A percentile compares a stretch with the other conserved stretches of the same genome.
These are phyloP conservation scores for Mallotus repandus DNA, from an alignment of 441 rosid species.

Conservation along the genomic window DNA sequence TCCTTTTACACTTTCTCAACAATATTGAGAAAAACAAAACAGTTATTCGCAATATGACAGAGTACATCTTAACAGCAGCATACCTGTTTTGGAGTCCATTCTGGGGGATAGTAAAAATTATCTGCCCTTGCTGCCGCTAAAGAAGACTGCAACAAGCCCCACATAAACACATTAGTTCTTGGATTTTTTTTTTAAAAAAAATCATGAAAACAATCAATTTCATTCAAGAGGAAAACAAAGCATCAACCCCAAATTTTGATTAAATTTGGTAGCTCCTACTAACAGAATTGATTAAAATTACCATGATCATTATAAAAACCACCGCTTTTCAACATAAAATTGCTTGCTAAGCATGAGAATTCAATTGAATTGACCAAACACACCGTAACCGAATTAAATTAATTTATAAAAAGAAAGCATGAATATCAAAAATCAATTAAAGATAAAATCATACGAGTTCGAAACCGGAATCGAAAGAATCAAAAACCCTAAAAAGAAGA, in stretches of 20 bases:
- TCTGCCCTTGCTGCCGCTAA: constrained; percentile 97
- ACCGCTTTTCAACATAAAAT: neutral
- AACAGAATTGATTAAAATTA: neutral
- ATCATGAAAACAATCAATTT: no score
- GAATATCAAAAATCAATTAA: no score
- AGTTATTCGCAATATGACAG: no score
- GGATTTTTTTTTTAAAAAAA: no score
- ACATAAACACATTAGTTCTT: no score
- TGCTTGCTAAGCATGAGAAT: no score
- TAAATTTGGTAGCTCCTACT: neutral
- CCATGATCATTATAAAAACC: neutral
- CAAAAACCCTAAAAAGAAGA: constrained; percentile 1
- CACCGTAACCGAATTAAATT: no score
- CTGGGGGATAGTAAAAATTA: constrained; percentile 92
- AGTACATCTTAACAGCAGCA: neutral
- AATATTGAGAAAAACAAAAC: no score
- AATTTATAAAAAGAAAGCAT: no score
- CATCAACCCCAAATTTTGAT: neutral
- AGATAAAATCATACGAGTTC: no score
- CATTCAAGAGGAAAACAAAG: no score
- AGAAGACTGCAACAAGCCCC: constrained; percentile 59
- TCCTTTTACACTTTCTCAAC: neutral
- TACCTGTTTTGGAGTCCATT: constrained; percentile 90
- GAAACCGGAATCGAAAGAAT: neutral
- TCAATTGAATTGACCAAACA: no score